Conservation (phyloP, 768 basidiomycete species). For the Rhodosporidiobolus odoratus region DNA sequence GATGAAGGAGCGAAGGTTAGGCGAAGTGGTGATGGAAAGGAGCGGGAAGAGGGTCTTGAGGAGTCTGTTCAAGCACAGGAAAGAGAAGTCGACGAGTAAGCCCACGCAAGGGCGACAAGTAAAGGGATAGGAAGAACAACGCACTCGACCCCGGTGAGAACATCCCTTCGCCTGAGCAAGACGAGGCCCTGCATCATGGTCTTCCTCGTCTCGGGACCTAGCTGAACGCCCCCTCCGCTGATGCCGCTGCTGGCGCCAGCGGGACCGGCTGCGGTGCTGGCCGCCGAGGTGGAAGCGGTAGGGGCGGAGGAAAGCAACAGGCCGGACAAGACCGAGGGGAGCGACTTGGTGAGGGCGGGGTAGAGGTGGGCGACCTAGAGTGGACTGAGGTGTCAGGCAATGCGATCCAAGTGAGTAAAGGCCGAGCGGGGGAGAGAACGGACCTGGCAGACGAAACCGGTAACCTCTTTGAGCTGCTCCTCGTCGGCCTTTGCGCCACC, state of each 20-base stretch:
- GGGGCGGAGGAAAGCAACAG: constrained; percentile 75
- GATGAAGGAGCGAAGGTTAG: constrained; percentile 74
- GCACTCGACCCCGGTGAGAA: constrained; percentile 86
- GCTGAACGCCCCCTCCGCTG: constrained; percentile 35
- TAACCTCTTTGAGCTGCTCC: constrained; percentile 69
- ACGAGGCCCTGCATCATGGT: constrained; percentile 84
- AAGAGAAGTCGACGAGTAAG: constrained; percentile 1
- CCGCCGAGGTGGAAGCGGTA: constrained; percentile 51
- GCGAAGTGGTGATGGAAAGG: constrained; percentile 85
- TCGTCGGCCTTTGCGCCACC: constrained; percentile 55
- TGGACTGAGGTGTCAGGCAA: background rate
- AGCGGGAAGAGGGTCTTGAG: constrained; percentile 88
- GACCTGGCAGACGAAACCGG: constrained; percentile 85
- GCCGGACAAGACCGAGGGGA: constrained; percentile 71
- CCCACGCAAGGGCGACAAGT: background rate
- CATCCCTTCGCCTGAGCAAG: constrained; percentile 84
- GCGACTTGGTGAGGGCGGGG: constrained; percentile 78
- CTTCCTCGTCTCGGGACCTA: constrained; percentile 68
- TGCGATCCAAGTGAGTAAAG: background rate
- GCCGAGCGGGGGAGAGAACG: background rate
- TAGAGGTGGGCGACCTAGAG: constrained; percentile 81
- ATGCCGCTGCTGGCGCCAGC: constrained; percentile 13
- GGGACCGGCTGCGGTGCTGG: background rate
- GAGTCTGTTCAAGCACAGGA: too few relatives aligned
- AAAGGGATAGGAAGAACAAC: constrained; percentile 45